Conservation (phyloP, 2,329 filamentous ascomycete genomes). For the Aspergillus versicolor region DNA sequence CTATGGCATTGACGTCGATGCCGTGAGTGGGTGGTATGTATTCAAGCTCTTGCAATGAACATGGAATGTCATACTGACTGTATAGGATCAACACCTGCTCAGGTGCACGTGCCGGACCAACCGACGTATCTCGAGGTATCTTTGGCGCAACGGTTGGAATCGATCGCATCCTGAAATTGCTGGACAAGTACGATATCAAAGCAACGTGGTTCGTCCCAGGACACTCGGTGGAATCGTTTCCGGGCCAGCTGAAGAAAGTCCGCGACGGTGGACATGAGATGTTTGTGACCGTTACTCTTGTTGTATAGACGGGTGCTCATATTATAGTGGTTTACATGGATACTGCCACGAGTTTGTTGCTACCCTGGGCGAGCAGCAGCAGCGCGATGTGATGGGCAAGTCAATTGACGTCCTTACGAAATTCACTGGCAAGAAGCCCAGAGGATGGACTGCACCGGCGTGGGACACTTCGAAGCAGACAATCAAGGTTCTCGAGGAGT, state of each 20-base stretch:
- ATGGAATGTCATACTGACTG: no score
- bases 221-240: slow-evolving; percentile 64
- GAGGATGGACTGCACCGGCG: slow-evolving; percentile 67
- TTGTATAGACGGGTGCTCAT: not conserved
- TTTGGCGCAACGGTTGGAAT: slow-evolving; percentile 69
- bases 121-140: slow-evolving; percentile 35
- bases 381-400: slow-evolving; percentile 73
- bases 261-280: slow-evolving; percentile 65
- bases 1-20: slow-evolving; percentile 35
- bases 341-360: slow-evolving; percentile 74
- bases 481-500: slow-evolving; percentile 46
- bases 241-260: slow-evolving; percentile 62
- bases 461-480: slow-evolving; percentile 72
- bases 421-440: slow-evolving; percentile 71
- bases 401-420: slow-evolving; percentile 72
- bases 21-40: slow-evolving; percentile 31
- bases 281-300: not conserved
- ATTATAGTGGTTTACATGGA: slow-evolving; percentile 59
- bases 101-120: not conserved
- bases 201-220: slow-evolving; percentile 66
- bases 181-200: slow-evolving; percentile 70
- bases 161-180: slow-evolving; percentile 65
- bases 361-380: slow-evolving; percentile 73
- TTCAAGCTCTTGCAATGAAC: slow-evolving; percentile 5
- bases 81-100: slow-evolving; percentile 7